Evolutionary conservation across 768 basidiomycete genomes (phyloP).

Genomic region (Sarcodon aspratus): DNA sequence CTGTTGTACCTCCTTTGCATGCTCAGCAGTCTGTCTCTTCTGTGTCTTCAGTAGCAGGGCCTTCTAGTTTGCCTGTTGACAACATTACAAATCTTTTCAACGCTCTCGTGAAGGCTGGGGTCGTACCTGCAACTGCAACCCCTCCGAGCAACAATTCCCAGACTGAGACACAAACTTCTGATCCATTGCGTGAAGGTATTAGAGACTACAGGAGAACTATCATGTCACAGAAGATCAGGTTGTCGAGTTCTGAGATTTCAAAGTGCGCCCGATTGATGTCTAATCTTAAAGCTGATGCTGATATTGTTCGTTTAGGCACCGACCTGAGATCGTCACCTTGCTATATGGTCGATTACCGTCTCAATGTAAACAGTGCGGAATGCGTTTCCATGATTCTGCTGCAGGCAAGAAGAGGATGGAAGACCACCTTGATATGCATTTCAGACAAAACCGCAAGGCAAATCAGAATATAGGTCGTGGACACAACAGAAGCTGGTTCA

Average conservation of each 20-base stretch:
- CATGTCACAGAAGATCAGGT: constrained; percentile 44
- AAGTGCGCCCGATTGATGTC: constrained; percentile 33
- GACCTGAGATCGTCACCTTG: constrained; percentile 49
- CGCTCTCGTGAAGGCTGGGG: constrained; percentile 70
- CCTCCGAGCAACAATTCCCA: constrained; percentile 31
- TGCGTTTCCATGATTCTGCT: constrained; percentile 68
- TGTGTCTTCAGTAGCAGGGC: constrained; percentile 15
- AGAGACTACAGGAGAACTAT: constrained; percentile 52
- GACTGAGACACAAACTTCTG: constrained; percentile 21
- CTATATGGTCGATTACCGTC: constrained; percentile 65
- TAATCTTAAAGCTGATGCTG: too few relatives aligned
- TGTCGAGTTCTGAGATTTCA: constrained; percentile 59
- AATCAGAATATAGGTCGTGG: constrained; percentile 72
- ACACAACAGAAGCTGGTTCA: constrained; percentile 85
- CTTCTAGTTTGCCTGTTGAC: constrained; percentile 19
- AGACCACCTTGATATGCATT: constrained; percentile 93
- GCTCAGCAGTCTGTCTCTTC: constrained; percentile 10
- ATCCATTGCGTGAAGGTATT: constrained; percentile 34
- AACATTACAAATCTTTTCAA: constrained; percentile 51
- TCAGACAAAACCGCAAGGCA: constrained; percentile 81
- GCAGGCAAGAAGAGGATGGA: constrained; percentile 70
- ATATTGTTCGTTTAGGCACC: constrained; percentile 27
- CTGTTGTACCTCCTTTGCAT: constrained; percentile 2
- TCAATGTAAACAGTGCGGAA: constrained; percentile 91
- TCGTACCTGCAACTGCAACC: constrained; percentile 46